These are phyloP conservation scores for Staphylotrichum tortipilum DNA, from an alignment of 495 filamentous ascomycete genomes.

Conservation along the genomic window DNA sequence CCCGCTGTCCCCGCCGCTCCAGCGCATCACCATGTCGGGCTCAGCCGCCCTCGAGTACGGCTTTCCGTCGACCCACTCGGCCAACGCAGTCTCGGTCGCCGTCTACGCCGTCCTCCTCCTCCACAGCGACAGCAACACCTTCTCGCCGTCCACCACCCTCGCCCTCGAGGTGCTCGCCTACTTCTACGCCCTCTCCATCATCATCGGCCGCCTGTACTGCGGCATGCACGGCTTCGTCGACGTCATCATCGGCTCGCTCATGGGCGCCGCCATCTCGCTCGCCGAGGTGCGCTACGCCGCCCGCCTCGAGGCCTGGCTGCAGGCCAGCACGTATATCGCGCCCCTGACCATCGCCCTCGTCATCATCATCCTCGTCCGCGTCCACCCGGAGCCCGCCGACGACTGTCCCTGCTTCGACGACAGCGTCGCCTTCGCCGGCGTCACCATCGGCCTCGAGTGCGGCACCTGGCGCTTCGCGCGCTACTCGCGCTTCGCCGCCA, in stretches of 20 bases:
- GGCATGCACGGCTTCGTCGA: conserved; percentile 98
- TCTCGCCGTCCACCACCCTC: conserved; percentile 44
- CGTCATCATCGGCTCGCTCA: conserved; percentile 63
- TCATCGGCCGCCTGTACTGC: conserved; percentile 86
- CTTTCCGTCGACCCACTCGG: conserved; percentile 93
- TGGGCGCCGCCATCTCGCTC: conserved; percentile 59
- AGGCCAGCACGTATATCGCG: conserved; percentile 45
- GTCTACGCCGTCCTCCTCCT: conserved; percentile 70
- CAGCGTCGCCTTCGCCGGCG: conserved; percentile 85
- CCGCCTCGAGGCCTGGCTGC: conserved; percentile 57
- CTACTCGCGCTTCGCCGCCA: conserved; percentile 44
- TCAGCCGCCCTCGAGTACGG: conserved; percentile 93
- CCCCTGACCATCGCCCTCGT: conserved; percentile 52
- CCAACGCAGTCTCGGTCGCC: conserved; percentile 91
- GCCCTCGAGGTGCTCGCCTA: conserved; percentile 59
- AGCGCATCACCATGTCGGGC: conserved; percentile 93
- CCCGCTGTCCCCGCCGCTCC: conserved; percentile 84
- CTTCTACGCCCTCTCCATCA: conserved; percentile 80
- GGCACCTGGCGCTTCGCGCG: conserved; percentile 72
- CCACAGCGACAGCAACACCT: conserved; percentile 43
- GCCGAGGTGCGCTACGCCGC: conserved; percentile 66
- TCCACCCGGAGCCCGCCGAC: conserved; percentile 93
- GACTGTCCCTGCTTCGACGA: conserved; percentile 98
- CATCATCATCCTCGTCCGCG: conserved; percentile 67
- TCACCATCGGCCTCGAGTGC: conserved; percentile 69